Conservation (phyloP, 179 eudicot species). For the Spergularia azorica region DNA sequence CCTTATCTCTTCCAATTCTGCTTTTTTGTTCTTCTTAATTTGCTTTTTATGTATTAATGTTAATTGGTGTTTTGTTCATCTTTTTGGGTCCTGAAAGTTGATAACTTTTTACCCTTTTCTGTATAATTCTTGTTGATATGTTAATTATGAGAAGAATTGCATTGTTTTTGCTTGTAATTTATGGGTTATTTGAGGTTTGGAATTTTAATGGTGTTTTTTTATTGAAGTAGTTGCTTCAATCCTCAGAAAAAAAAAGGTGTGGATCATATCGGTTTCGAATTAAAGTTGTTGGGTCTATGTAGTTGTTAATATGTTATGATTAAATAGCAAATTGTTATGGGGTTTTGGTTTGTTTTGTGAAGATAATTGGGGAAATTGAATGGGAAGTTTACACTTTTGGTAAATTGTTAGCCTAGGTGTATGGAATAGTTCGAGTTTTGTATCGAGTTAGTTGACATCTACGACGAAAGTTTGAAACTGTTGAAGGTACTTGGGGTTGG, state of each 20-base stretch:
- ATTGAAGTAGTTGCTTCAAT: no score
- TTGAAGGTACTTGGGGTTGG: no score
- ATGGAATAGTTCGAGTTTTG: background rate
- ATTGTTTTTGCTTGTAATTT: no score
- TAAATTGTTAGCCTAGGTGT: background rate
- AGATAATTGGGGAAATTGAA: background rate
- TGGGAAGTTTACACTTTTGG: background rate
- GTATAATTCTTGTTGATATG: background rate
- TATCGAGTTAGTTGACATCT: conserved; percentile 4
- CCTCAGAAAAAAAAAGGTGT: background rate
- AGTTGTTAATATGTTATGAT: no score
- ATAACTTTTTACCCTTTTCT: background rate
- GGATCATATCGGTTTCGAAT: background rate
- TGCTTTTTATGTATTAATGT: background rate
- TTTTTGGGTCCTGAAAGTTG: background rate
- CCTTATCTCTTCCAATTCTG: background rate
- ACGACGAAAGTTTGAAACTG: background rate
- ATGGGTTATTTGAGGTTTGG: no score
- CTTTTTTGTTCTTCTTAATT: background rate
- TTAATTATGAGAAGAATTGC: background rate
- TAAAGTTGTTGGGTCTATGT: no score
- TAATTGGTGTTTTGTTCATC: background rate
- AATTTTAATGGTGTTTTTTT: no score
- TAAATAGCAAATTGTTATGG: no score
- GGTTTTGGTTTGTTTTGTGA: no score